Percentiles rank a stretch among this genome's conserved stretches.
Conservation (phyloP, 371 early-diverging fungal species). For the Apophysomyces trapeziformis region DNA sequence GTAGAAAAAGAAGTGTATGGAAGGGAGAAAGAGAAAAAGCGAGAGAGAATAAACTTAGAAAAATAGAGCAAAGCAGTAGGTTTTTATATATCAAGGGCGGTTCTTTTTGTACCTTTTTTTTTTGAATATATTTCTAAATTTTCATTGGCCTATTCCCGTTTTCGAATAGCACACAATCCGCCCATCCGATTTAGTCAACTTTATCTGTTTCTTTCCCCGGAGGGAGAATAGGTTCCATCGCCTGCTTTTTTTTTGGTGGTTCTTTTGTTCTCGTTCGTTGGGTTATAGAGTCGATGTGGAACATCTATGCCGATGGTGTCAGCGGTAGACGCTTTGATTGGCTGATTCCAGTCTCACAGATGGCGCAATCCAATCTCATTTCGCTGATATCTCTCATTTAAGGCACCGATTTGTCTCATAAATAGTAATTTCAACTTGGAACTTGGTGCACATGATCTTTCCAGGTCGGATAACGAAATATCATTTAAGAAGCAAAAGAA, state of each 20-base stretch:
- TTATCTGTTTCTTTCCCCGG: not conserved
- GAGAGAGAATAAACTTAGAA: not conserved
- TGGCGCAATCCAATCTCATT: conserved; percentile 4
- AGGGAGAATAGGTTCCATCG: not conserved
- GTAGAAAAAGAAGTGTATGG: not conserved
- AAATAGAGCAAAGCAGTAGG: not conserved
- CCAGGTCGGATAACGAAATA: not conserved
- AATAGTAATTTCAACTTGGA: not conserved
- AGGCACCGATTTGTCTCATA: not conserved
- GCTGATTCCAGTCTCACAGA: not conserved
- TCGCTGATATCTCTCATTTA: not conserved
- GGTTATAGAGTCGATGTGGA: not conserved
- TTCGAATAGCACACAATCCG: not conserved
- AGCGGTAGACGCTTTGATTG: conserved; percentile 6
- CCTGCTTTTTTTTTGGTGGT: not conserved
- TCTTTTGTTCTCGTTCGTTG: too few relatives aligned
- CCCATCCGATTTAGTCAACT: not conserved
- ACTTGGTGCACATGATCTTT: conserved; percentile 1
- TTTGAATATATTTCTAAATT: not conserved
- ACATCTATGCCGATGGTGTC: conserved; percentile 16
- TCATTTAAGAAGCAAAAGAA: too few relatives aligned
- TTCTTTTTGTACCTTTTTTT: not conserved
- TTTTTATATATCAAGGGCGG: too few relatives aligned
- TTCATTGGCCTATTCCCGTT: not conserved
- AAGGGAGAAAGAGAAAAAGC: not conserved